Base-by-base conservation (phyloP, 179 eudicot species). In the Heliamphora pulchella region DNA sequence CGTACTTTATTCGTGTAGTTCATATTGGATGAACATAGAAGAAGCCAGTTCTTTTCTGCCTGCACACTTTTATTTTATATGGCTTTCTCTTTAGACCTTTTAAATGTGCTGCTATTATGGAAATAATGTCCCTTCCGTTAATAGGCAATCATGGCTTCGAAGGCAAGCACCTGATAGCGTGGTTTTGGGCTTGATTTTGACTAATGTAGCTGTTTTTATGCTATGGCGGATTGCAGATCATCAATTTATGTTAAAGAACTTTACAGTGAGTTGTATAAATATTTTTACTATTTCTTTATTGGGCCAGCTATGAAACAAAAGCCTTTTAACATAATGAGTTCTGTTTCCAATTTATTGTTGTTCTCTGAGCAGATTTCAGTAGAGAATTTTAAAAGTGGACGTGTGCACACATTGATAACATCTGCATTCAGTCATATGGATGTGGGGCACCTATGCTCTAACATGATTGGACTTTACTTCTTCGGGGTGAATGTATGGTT, bases 381-480 rank as follows among this genome's bases (percentile, higher is more conserved):
- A 76, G 93, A 94, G 74, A 91, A 94, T 86, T 74, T 93, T 46
- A 88, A 64, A 82, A 90, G 93, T 83, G 96, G 98, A 68, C 91
- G 88, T 22, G 41, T 93, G 11, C 96, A 94, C 88, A 94, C 96
- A 4, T 57, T 93, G 86, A 85, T 94, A 68, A 94, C 98, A 78
- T 84, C 88, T 77, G 98, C 97, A 6, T 91, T 94, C 88, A 94
- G 96, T 80, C 98, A 94, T 63, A 84, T 79, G 6, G 91, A 91
- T 47, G 41, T 54, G 54, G 89, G 80, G 55, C 97, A 93, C 84
- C 79, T 94, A 68, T 71, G 85, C 62, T 85, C 93, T 22, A 93
- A 94, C 86, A 94, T 94, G 98, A 71, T 94, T 74, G 97, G 95
- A 79, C 94, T 94, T 80, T 93, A 91, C 87, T 93, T 93, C 87